A percentile compares a stretch with the other conserved stretches of the same genome.
Evolutionary conservation across 768 basidiomycete species (phyloP).

Genomic region (Termitomyces sp.): DNA sequence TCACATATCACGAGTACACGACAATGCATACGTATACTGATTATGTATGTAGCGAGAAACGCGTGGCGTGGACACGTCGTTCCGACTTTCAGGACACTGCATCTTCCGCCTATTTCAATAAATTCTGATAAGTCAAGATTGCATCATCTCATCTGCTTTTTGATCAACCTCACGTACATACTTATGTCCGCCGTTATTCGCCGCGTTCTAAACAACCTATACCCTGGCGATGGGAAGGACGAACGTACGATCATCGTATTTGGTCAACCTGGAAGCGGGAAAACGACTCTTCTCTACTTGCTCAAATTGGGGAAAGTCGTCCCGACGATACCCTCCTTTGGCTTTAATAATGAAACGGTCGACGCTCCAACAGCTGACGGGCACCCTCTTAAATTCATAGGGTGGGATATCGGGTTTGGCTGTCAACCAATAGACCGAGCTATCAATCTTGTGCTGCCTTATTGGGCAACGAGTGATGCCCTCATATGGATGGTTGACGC

Average conservation of each 20-base stretch:
- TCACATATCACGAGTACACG: no score
- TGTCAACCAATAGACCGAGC: constrained; percentile 43
- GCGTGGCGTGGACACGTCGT: background rate
- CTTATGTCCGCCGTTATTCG: constrained; percentile 1
- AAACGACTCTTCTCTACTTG: constrained; percentile 45
- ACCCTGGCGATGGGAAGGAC: constrained; percentile 10
- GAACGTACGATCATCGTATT: constrained; percentile 23
- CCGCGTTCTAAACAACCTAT: constrained; percentile 16
- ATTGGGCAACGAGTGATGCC: constrained; percentile 38
- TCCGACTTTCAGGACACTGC: background rate
- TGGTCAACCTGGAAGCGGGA: constrained; percentile 39
- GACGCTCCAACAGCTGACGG: constrained; percentile 17
- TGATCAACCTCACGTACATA: background rate
- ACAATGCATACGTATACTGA: no score
- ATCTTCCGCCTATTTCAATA: background rate
- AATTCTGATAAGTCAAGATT: no score
- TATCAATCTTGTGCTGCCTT: constrained; percentile 24
- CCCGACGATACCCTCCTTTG: constrained; percentile 36
- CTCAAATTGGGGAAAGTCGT: constrained; percentile 37
- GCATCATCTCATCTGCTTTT: background rate
- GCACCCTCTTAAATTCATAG: constrained; percentile 43
- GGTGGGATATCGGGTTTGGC: constrained; percentile 62
- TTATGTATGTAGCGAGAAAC: no score
- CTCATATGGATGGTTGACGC: constrained; percentile 68
- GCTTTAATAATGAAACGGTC: constrained; percentile 62